phyloP scores from a whole-genome alignment of 2,329 filamentous ascomycete species.

The Pezicula radicicola region DNA sequence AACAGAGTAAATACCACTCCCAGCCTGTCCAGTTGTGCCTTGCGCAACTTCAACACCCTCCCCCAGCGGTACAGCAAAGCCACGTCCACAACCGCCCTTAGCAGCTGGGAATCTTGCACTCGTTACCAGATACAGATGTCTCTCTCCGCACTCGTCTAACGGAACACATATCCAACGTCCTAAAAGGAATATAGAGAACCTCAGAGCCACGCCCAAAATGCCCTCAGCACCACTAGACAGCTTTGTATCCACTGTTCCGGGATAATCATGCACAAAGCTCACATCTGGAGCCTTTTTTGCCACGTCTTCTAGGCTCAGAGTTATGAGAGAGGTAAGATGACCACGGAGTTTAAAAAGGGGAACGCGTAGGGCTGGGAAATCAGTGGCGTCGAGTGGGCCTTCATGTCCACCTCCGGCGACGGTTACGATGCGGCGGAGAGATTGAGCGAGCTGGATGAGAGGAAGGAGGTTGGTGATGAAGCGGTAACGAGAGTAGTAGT shows the following conservation, averaged over 20 bases:
- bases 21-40: conserved; percentile 9
- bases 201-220: conserved; percentile 1
- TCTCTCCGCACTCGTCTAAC: conserved; percentile 18
- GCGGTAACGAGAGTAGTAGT: conserved; percentile 53
- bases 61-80: not conserved
- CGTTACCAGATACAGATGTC: conserved; percentile 17
- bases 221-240: conserved; percentile 3
- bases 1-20: conserved; percentile 18
- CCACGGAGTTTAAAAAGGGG: conserved; percentile 6
- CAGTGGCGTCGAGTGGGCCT: conserved; percentile 13
- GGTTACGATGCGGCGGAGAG: conserved; percentile 48
- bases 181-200: not conserved
- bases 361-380: conserved; percentile 16
- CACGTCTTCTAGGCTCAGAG: conserved; percentile 15
- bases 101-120: conserved; percentile 12
- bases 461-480: conserved; percentile 55
- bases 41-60: conserved; percentile 5
- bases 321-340: conserved; percentile 13
- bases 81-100: not conserved
- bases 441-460: conserved; percentile 40
- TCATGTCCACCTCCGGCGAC: conserved; percentile 13
- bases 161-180: conserved; percentile 8
- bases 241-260: conserved; percentile 13
- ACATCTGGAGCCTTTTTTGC: conserved; percentile 13
- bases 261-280: conserved; percentile 19